These are phyloP conservation scores for Acanthamoeba sp. DNA, from an alignment of 208 protist species.

Conservation along the genomic window DNA sequence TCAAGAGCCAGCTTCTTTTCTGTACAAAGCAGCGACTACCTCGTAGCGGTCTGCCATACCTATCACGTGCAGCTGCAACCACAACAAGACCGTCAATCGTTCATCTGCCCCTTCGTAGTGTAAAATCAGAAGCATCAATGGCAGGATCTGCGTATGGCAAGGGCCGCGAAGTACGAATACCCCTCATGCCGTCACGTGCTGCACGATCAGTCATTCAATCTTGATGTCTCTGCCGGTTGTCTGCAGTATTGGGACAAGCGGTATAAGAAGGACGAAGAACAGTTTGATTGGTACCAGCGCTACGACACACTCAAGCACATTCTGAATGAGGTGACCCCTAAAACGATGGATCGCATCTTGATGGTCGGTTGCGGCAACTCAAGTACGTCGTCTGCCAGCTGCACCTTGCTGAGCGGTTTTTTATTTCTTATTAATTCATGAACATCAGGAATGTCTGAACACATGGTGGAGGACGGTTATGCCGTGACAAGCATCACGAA, in stretches of 20 bases:
- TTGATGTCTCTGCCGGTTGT: background rate
- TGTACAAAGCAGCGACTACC: too few relatives aligned
- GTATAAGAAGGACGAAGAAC: conserved; percentile 17
- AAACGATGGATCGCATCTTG: background rate
- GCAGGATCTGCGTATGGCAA: background rate
- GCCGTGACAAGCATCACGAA: background rate
- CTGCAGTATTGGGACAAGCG: conserved; percentile 1
- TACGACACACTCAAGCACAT: conserved; percentile 12
- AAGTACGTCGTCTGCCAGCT: background rate
- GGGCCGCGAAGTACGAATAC: background rate
- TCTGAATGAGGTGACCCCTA: background rate
- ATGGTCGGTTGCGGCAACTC: conserved; percentile 39
- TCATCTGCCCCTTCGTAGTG: too few relatives aligned
- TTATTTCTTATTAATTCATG: background rate
- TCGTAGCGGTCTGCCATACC: too few relatives aligned
- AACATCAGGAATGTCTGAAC: background rate
- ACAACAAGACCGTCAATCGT: too few relatives aligned
- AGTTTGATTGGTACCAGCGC: conserved; percentile 17
- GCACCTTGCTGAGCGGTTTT: background rate
- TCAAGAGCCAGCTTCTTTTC: too few relatives aligned
- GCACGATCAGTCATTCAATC: background rate
- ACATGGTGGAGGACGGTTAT: conserved; percentile 31
- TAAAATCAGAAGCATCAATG: background rate
- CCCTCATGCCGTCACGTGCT: too few relatives aligned
- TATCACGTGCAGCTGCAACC: too few relatives aligned